Percentiles rank a stretch among this genome's conserved stretches.
These are phyloP conservation scores for Komagataea norvegica DNA, from an alignment of 1,139 yeast genomes.

Conservation along the genomic window DNA sequence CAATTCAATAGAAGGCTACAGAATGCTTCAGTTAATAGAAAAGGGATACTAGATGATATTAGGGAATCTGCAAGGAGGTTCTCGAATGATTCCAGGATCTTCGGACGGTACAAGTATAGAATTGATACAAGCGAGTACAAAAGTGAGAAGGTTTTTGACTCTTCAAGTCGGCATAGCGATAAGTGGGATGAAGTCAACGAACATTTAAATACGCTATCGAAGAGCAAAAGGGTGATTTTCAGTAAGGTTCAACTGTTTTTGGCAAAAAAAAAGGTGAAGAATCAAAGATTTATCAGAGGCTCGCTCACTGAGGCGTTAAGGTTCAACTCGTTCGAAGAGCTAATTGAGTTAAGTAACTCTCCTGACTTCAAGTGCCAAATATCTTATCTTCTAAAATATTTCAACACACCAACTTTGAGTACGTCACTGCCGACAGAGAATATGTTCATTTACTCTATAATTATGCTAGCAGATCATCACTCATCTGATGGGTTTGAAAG, in stretches of 20 bases:
- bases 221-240: too few relatives aligned
- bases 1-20: conserved; percentile 3
- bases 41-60: conserved; percentile 5
- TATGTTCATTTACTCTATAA: conserved; percentile 7
- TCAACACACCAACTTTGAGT: conserved; percentile 1
- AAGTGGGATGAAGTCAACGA: too few relatives aligned
- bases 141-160: background rate
- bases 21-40: conserved; percentile 12
- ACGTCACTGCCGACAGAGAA: background rate
- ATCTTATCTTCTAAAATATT: background rate
- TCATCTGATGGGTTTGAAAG: conserved; percentile 2
- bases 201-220: too few relatives aligned
- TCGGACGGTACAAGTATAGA: conserved; percentile 12
- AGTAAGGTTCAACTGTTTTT: too few relatives aligned
- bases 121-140: background rate
- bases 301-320: too few relatives aligned
- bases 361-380: background rate
- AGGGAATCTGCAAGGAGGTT: conserved; percentile 17
- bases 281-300: too few relatives aligned
- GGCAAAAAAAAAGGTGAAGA: too few relatives aligned
- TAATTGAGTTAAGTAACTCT: conserved; percentile 1
- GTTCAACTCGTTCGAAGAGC: background rate
- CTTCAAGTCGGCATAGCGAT: too few relatives aligned
- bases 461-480: conserved; percentile 12
- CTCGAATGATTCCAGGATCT: conserved; percentile 11